Conservation (phyloP, 176 grass and related monocot genomes). For the Oryza nivara region DNA sequence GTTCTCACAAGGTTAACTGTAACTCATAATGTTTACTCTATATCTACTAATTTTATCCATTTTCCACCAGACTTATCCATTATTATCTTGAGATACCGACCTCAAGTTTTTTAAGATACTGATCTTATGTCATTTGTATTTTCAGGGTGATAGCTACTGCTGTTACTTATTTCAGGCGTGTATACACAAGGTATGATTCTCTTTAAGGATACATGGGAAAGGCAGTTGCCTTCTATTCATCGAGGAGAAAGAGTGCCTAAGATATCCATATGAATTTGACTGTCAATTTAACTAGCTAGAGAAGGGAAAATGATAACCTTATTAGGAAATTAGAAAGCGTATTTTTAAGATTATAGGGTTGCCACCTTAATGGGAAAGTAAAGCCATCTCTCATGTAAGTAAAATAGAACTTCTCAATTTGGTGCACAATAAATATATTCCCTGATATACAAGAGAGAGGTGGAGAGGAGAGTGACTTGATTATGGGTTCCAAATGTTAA, state of each 20-base stretch:
- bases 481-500: background rate
- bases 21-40: background rate
- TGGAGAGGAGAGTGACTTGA: background rate
- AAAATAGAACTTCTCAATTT: background rate
- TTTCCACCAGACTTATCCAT: background rate
- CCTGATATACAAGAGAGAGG: background rate
- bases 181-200: slow-evolving; percentile 87
- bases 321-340: background rate
- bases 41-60: background rate
- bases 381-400: background rate
- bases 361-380: background rate
- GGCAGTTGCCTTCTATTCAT: background rate
- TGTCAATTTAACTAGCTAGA: slow-evolving; percentile 2
- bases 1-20: slow-evolving; percentile 14
- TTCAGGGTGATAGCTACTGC: slow-evolving; percentile 98
- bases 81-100: slow-evolving; percentile 1
- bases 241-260: background rate
- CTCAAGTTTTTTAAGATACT: slow-evolving; percentile 10
- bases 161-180: slow-evolving; percentile 93
- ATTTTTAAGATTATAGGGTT: background rate
- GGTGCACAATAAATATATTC: background rate
- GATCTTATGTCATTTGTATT: slow-evolving; percentile 40
- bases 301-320: slow-evolving; percentile 2
- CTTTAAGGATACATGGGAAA: background rate
- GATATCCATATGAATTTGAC: slow-evolving; percentile 12